phyloP scores from a whole-genome alignment of 139 green algal genomes.

The Volvox reticuliferus region DNA sequence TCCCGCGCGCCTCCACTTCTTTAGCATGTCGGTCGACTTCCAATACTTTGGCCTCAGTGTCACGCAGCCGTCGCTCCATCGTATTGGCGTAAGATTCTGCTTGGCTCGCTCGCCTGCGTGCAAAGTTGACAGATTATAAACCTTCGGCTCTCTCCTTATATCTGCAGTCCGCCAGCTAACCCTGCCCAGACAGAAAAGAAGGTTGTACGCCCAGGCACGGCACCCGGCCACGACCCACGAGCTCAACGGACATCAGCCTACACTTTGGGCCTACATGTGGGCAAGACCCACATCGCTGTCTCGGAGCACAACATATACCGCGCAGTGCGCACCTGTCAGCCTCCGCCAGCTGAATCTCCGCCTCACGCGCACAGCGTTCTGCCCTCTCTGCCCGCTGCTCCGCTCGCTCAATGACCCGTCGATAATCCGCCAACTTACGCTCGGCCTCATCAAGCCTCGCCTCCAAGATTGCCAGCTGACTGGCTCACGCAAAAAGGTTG shows the following conservation, averaged over 20 bases:
- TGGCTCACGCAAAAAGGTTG: conserved; percentile 10
- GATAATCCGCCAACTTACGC: conserved; percentile 45
- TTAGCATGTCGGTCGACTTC: conserved; percentile 46
- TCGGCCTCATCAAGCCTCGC: conserved; percentile 52
- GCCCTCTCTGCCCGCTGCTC: conserved; percentile 61
- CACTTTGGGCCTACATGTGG: no score
- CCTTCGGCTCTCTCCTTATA: no score
- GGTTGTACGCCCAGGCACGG: no score
- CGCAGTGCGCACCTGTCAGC: conserved; percentile 54
- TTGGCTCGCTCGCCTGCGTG: conserved; percentile 30
- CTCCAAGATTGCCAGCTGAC: conserved; percentile 56
- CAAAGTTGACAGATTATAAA: no score
- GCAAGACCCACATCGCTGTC: not conserved
- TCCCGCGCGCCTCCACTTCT: conserved; percentile 17
- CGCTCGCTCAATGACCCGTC: conserved; percentile 45
- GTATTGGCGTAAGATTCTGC: conserved; percentile 13
- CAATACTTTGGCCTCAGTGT: conserved; percentile 20
- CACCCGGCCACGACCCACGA: no score
- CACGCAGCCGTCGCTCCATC: conserved; percentile 53
- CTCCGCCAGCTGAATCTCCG: conserved; percentile 50
- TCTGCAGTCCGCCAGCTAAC: no score
- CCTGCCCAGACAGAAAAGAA: no score
- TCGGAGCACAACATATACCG: not conserved
- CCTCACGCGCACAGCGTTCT: conserved; percentile 43
- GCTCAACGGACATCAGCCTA: no score